Conservation (phyloP, 2,329 filamentous ascomycete genomes). For the Zymoseptoria pseudotritici region DNA sequence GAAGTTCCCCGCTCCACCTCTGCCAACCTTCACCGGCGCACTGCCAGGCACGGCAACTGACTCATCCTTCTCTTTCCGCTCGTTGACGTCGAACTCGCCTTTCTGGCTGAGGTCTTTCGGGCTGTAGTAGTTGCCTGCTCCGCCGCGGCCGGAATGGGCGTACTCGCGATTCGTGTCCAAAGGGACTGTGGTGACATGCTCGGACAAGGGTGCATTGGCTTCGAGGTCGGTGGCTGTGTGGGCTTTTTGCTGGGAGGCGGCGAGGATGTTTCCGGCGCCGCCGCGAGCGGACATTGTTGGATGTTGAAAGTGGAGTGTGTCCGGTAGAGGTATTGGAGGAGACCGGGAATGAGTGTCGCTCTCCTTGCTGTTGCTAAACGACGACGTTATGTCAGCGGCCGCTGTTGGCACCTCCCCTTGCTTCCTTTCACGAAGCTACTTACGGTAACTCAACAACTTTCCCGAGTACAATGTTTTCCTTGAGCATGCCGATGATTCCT, state of each 20-base stretch:
- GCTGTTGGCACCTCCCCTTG: background rate
- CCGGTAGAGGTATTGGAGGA: background rate
- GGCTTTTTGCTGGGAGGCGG: constrained; percentile 18
- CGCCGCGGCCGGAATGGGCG: constrained; percentile 39
- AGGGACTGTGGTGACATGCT: constrained; percentile 3
- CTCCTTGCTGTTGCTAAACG: background rate
- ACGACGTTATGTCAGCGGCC: background rate
- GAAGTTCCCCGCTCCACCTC: constrained; percentile 43
- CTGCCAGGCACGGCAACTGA: no score
- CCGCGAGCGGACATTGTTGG: constrained; percentile 32
- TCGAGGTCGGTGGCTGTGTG: constrained; percentile 34
- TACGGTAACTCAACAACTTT: background rate
- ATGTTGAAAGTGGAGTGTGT: background rate
- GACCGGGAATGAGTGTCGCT: background rate
- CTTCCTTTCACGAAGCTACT: background rate
- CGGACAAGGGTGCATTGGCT: constrained; percentile 26
- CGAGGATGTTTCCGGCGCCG: constrained; percentile 39
- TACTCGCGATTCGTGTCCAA: constrained; percentile 30
- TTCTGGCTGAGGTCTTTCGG: constrained; percentile 33
- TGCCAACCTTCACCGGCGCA: constrained; percentile 20
- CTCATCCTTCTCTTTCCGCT: background rate
- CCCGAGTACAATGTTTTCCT: background rate
- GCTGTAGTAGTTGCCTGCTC: constrained; percentile 42
- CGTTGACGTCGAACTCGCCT: constrained; percentile 30
- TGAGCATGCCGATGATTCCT: no score